Evolutionary conservation across 106 monocot species (phyloP).

Genomic region (Allium sativum): DNA sequence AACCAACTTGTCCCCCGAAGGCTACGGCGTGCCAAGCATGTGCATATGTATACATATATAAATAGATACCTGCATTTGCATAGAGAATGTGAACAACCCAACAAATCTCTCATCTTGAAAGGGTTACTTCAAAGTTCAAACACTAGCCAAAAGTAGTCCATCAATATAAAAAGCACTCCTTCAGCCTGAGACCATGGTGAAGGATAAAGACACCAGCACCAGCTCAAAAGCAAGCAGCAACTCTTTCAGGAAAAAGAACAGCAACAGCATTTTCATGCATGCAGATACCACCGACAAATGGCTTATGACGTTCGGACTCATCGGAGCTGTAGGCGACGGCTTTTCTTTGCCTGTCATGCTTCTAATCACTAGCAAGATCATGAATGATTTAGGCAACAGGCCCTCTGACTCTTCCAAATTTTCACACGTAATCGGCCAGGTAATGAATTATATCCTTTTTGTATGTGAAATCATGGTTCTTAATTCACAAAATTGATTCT

Average conservation of each 20-base stretch:
- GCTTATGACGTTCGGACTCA: slow-evolving; percentile 31
- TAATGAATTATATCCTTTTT: neutral
- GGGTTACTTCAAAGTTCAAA: no score
- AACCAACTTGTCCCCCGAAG: no score
- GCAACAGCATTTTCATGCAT: slow-evolving; percentile 29
- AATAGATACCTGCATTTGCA: no score
- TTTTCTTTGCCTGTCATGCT: slow-evolving; percentile 23
- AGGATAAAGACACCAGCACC: no score
- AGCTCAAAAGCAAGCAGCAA: neutral
- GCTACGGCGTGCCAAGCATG: no score
- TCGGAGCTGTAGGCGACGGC: slow-evolving; percentile 30
- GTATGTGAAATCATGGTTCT: neutral
- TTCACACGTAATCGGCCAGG: neutral
- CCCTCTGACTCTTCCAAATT: neutral
- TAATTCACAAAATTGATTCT: neutral
- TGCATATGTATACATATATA: no score
- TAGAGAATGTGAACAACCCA: no score
- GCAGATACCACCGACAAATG: slow-evolving; percentile 23
- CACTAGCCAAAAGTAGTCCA: no score
- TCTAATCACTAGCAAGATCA: slow-evolving; percentile 26
- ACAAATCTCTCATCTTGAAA: no score
- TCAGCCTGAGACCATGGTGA: no score
- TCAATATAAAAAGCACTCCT: no score
- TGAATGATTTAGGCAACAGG: slow-evolving; percentile 30
- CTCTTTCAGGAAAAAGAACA: neutral